These are phyloP conservation scores for Eutrema yunnanense DNA, from an alignment of 345 rosid species.

Conservation along the genomic window DNA sequence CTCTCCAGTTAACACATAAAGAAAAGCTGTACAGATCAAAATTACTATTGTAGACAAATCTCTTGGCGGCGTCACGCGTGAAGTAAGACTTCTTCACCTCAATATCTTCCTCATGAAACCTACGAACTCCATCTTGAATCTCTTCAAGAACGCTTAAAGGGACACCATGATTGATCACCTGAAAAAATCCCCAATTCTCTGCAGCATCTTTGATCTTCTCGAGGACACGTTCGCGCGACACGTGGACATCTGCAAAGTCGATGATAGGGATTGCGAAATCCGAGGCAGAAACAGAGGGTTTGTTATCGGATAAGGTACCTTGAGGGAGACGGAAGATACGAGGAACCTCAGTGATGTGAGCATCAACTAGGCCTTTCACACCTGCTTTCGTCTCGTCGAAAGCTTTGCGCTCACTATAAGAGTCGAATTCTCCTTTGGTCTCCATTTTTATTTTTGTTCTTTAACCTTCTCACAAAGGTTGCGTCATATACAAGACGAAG, in stretches of 20 bases:
- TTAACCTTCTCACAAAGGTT: neutral
- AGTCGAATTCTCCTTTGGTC: neutral
- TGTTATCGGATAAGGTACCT: neutral
- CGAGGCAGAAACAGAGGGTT: neutral
- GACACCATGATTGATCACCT: conserved; percentile 45
- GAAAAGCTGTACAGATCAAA: conserved; percentile 33
- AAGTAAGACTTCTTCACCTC: conserved; percentile 36
- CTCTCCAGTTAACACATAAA: conserved; percentile 42
- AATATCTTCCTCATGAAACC: conserved; percentile 36
- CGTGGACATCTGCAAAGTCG: conserved; percentile 26
- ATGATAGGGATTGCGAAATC: conserved; percentile 31
- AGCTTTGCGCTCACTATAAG: conserved; percentile 8
- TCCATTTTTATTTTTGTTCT: neutral
- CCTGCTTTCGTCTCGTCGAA: conserved; percentile 29
- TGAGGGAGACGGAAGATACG: conserved; percentile 22
- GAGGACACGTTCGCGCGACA: conserved; percentile 8
- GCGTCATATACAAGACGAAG: neutral
- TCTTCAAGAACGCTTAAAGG: conserved; percentile 29
- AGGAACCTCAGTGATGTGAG: conserved; percentile 15
- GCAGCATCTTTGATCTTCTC: conserved; percentile 28
- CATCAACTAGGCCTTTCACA: conserved; percentile 16
- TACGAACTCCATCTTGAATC: conserved; percentile 23
- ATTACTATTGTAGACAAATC: conserved; percentile 31
- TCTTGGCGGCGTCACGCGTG: conserved; percentile 22
- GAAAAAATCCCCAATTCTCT: conserved; percentile 49